Evolutionary conservation across 1,284 basidiomycete species (phyloP).

Genomic region (Microbotryum scabiosae): DNA sequence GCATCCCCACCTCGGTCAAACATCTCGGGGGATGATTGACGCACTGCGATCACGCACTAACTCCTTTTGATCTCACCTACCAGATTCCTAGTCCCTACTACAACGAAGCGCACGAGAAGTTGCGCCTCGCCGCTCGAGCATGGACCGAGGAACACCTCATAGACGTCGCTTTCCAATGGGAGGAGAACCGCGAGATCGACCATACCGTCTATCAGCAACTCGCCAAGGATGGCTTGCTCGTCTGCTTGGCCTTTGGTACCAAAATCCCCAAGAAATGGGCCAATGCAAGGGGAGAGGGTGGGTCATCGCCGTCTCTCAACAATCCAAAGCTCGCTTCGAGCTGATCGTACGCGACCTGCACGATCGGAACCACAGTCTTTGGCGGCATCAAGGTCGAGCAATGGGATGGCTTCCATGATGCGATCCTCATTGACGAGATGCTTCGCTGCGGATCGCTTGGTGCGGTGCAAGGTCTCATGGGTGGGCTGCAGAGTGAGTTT

Average conservation of each 20-base stretch:
- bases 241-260: conserved; percentile 31
- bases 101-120: conserved; percentile 39
- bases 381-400: conserved; percentile 42
- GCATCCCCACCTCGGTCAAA: too few relatives aligned
- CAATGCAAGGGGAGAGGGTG: conserved; percentile 23
- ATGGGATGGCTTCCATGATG: conserved; percentile 35
- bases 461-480: conserved; percentile 35
- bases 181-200: conserved; percentile 30
- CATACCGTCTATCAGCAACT: conserved; percentile 34
- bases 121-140: conserved; percentile 38
- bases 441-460: conserved; percentile 28
- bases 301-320: neutral
- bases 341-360: conserved; percentile 8
- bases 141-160: conserved; percentile 22
- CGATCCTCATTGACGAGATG: conserved; percentile 30
- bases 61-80: conserved; percentile 1
- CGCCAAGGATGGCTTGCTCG: conserved; percentile 35
- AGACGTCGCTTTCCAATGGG: conserved; percentile 28
- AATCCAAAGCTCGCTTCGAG: neutral
- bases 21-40: too few relatives aligned
- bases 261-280: conserved; percentile 16
- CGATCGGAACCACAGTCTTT: conserved; percentile 31
- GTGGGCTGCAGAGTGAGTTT: conserved; percentile 40
- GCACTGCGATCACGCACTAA: too few relatives aligned
- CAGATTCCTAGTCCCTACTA: conserved; percentile 38